phyloP scores from a whole-genome alignment of 2,329 filamentous ascomycete genomes.

The Aspergillus tubingensis region DNA sequence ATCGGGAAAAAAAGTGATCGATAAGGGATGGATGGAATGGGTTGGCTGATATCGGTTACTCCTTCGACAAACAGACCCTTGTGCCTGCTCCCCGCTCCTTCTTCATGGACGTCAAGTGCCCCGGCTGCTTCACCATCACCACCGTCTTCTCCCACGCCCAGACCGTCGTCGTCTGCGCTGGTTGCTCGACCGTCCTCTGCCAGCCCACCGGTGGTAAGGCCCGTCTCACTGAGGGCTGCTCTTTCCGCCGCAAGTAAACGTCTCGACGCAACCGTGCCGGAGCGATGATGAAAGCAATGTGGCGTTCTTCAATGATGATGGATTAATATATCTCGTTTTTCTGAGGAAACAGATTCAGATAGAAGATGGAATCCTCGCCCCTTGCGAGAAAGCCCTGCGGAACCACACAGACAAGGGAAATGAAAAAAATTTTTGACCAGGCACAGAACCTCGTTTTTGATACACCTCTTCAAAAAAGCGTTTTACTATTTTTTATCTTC shows the following conservation, averaged over 20 bases:
- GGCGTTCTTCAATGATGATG: constrained; percentile 35
- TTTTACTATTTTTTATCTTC: constrained; percentile 31
- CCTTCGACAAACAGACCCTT: constrained; percentile 66
- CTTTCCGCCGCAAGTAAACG: constrained; percentile 98
- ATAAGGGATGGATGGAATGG: not conserved
- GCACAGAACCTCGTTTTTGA: constrained; percentile 23
- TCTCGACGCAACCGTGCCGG: constrained; percentile 29
- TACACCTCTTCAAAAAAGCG: constrained; percentile 44
- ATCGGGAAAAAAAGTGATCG: constrained; percentile 5
- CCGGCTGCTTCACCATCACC: constrained; percentile 99
- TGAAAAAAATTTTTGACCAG: constrained; percentile 53
- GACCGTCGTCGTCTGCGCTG: constrained; percentile 99
- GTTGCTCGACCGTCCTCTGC: constrained; percentile 99
- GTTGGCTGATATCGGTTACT: constrained; percentile 10
- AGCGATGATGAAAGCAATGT: constrained; percentile 40
- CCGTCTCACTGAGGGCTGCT: constrained; percentile 98
- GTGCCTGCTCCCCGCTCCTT: constrained; percentile 96
- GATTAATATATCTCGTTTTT: constrained; percentile 30
- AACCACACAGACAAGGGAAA: constrained; percentile 61
- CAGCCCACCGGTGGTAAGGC: constrained; percentile 99
- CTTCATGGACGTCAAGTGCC: constrained; percentile 99
- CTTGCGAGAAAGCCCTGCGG: constrained; percentile 50
- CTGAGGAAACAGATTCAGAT: constrained; percentile 41
- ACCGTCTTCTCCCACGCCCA: constrained; percentile 99
- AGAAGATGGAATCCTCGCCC: constrained; percentile 52